These are phyloP conservation scores for Alnus rubra DNA, from an alignment of 306 rosid species.

Conservation along the genomic window DNA sequence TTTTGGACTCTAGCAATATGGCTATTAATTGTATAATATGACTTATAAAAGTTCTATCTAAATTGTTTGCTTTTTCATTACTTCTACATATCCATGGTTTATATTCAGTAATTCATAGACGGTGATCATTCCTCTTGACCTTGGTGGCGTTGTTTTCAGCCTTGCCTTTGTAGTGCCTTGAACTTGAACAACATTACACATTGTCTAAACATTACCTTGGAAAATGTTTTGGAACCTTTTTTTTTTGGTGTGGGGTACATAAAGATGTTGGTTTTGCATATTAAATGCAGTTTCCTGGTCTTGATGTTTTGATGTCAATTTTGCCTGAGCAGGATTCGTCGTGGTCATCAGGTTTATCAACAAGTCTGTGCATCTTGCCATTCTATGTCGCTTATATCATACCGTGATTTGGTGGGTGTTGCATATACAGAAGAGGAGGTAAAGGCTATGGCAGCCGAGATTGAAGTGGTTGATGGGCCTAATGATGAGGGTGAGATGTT, in stretches of 20 bases:
- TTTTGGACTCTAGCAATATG: neutral
- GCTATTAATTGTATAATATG: neutral
- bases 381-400: slow-evolving; percentile 92
- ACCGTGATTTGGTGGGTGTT: slow-evolving; percentile 98
- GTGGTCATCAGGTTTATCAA: slow-evolving; percentile 96
- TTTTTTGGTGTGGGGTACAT: neutral
- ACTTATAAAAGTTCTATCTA: neutral
- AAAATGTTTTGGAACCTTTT: neutral
- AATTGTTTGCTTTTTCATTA: neutral
- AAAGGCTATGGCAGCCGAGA: slow-evolving; percentile 99
- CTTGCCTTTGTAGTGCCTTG: neutral
- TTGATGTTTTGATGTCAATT: slow-evolving; percentile 30
- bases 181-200: neutral
- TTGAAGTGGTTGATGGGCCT: slow-evolving; percentile 98
- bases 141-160: neutral
- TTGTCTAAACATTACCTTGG: neutral
- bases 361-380: slow-evolving; percentile 98
- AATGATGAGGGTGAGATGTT: slow-evolving; percentile 99
- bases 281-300: neutral
- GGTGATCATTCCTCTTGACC: neutral
- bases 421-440: slow-evolving; percentile 98
- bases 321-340: slow-evolving; percentile 79
- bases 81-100: neutral
- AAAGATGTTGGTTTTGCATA: neutral
- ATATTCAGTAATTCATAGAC: neutral